phyloP scores from a whole-genome alignment of 2,329 filamentous ascomycete genomes.

The Hypomyces rosellus region DNA sequence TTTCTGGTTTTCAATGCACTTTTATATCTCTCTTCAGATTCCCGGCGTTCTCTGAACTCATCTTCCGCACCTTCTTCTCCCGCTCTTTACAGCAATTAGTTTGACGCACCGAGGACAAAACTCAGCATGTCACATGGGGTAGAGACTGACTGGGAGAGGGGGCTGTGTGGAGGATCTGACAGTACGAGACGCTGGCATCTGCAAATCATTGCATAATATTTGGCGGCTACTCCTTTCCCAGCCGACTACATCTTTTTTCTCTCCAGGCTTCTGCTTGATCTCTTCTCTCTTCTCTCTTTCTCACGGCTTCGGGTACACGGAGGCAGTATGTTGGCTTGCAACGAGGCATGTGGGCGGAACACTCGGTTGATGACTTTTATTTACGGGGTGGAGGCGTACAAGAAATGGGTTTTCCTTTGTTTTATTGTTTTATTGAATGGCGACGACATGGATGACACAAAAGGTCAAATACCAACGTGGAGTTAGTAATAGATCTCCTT shows the following conservation, averaged over 20 bases:
- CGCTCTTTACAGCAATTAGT: no score
- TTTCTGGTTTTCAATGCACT: no score
- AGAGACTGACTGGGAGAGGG: background rate
- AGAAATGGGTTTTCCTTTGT: background rate
- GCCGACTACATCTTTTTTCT: background rate
- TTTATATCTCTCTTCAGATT: no score
- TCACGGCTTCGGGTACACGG: no score
- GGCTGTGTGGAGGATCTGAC: background rate
- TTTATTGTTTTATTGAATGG: background rate
- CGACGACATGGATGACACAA: slow-evolving; percentile 11
- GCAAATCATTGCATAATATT: background rate
- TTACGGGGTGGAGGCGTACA: background rate
- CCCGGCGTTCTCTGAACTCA: no score
- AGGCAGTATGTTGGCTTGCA: no score
- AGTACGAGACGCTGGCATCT: background rate
- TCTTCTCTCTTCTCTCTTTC: background rate
- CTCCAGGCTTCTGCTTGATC: background rate
- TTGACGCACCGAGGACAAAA: no score
- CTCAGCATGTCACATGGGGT: background rate
- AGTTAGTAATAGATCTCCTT: slow-evolving; percentile 5
- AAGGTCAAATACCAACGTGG: slow-evolving; percentile 12
- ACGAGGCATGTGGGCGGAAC: no score
- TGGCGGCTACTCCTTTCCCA: background rate
- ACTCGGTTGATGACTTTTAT: no score
- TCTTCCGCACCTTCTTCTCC: no score